phyloP scores from a whole-genome alignment of 108 stramenopile species.

The Skeletonema tropicum region DNA sequence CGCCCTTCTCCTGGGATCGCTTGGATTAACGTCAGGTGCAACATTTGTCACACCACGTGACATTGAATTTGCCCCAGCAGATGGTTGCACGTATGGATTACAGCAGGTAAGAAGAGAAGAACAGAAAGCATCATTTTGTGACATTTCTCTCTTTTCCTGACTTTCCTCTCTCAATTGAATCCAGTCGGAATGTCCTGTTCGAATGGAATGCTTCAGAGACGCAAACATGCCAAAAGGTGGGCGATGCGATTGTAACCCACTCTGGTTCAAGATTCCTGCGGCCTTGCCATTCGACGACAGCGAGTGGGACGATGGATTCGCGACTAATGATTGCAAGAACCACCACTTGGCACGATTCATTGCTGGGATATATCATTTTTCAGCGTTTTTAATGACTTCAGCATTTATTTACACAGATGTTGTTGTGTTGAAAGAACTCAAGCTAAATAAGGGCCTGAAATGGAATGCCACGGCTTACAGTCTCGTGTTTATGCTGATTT shows the following conservation, averaged over 20 bases:
- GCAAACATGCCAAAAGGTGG: slow-evolving; percentile 25
- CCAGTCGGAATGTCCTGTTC: slow-evolving; percentile 22
- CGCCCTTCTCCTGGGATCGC: slow-evolving; percentile 9
- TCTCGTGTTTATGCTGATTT: slow-evolving; percentile 27
- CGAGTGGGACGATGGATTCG: slow-evolving; percentile 52
- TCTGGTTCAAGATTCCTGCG: slow-evolving; percentile 22
- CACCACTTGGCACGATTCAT: slow-evolving; percentile 22
- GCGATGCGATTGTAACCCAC: slow-evolving; percentile 48
- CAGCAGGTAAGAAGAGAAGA: neutral
- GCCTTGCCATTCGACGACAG: slow-evolving; percentile 45
- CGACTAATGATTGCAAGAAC: slow-evolving; percentile 35
- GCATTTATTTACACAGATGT: slow-evolving; percentile 30
- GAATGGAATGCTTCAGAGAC: slow-evolving; percentile 44
- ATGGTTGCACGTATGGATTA: neutral
- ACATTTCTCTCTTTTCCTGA: neutral
- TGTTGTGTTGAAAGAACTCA: slow-evolving; percentile 28
- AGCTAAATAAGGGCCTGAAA: slow-evolving; percentile 37
- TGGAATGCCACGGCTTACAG: slow-evolving; percentile 41
- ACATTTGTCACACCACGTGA: neutral
- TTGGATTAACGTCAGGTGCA: neutral
- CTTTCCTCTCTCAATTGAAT: neutral
- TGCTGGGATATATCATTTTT: slow-evolving; percentile 13
- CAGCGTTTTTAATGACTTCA: slow-evolving; percentile 5
- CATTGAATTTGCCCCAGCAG: neutral
- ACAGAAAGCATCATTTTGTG: neutral